Base-by-base conservation (phyloP, 371 early-diverging fungal species). In the Syncephalastrum monosporum region DNA sequence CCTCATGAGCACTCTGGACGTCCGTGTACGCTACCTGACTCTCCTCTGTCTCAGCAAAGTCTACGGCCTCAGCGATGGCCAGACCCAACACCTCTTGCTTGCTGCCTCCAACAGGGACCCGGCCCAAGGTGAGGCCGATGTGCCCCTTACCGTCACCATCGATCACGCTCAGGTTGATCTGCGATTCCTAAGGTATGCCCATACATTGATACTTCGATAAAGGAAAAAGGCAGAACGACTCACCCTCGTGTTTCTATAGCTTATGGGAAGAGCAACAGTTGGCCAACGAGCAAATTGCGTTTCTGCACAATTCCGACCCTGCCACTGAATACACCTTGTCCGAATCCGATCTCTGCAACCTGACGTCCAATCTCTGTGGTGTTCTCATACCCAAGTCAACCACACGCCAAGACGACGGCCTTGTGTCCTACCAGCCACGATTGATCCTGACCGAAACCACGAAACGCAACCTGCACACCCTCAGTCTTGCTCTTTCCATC, bases 401-500 rank as follows among this genome's bases (percentile, higher is more conserved):
- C 63, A 33, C 38, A 33, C 38, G 2, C 2, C 10, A 33, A 12
- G 38, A 55, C 60, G 41, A 59, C 59, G 29, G 44, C 6, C 52
- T 65, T 23, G 55, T 63, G 29, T 23, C 50, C 27, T 55, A 47
- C 13, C 45, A 73, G 12, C 78, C 77, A 13, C 71, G 70, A 19
- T 77, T 94, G 3, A 81, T 94, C 12, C 69, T 84, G 21, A 94
- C 94, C 13, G 73, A 79, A 1, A 89, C 93, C 4, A 93, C 94
- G 4, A 68, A 73, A 12, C 71, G 75, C 5, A 92, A 92, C 57
- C 63, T 94, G 23, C 87, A 87, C 56, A 81, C 83, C 15, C 83
- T 95, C 42, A 91, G 89, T 42, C 71, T 95, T 42, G 95, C 96
- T 0, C 65, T 93, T 17, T 94, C 94, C 16, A 84, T 91, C 42